phyloP scores from a whole-genome alignment of 2,329 filamentous ascomycete genomes.

The Lachnellula hyalina region DNA sequence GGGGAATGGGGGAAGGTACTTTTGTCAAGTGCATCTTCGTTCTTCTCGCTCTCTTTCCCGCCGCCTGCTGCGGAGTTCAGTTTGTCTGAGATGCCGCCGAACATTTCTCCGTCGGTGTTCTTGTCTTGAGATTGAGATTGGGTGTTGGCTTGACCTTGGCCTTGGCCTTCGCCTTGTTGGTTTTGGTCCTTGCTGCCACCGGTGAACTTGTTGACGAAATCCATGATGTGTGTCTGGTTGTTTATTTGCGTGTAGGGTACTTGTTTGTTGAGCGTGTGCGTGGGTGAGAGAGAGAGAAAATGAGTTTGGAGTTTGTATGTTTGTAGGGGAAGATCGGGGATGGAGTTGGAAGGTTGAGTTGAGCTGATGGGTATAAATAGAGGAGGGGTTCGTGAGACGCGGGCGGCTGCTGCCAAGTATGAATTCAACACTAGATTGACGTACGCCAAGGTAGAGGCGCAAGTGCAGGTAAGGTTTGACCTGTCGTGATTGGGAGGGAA shows the following conservation, averaged over 20 bases:
- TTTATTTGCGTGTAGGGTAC: neutral
- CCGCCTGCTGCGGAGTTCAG: slow-evolving; percentile 68
- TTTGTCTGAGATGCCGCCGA: slow-evolving; percentile 62
- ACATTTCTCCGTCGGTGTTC: slow-evolving; percentile 37
- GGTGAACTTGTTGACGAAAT: slow-evolving; percentile 49
- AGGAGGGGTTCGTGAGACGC: too few species aligned
- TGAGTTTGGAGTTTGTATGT: too few species aligned
- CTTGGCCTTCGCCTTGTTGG: slow-evolving; percentile 14
- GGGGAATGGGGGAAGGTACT: slow-evolving; percentile 39
- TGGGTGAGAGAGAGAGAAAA: too few species aligned
- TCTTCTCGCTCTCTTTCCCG: slow-evolving; percentile 69
- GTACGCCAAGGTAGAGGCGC: too few species aligned
- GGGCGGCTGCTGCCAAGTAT: too few species aligned
- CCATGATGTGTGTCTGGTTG: slow-evolving; percentile 37
- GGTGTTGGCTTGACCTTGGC: slow-evolving; percentile 12
- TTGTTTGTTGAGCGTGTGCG: too few species aligned
- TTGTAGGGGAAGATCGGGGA: too few species aligned
- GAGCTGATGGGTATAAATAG: too few species aligned
- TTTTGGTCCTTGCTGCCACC: slow-evolving; percentile 34
- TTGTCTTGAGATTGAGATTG: slow-evolving; percentile 18
- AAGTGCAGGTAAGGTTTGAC: too few species aligned
- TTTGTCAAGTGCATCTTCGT: slow-evolving; percentile 80
- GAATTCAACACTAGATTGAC: too few species aligned
- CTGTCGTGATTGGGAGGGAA: too few species aligned
- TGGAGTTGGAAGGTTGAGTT: too few species aligned